These are phyloP conservation scores for Monosporascus sp. DNA, from an alignment of 2,329 filamentous ascomycete genomes.

Conservation along the genomic window DNA sequence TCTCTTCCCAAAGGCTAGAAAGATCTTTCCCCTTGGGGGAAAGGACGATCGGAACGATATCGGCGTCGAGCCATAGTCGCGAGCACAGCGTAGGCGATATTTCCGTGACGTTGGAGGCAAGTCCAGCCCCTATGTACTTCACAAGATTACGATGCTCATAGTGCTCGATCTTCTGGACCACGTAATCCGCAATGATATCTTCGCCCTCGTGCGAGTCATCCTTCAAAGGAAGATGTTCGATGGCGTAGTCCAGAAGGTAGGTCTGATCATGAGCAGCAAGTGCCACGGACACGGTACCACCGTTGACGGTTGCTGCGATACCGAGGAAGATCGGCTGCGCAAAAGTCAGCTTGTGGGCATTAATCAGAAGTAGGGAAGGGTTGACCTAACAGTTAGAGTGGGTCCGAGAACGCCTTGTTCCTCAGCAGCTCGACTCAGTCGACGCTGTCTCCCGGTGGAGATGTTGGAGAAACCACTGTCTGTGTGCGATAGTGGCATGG, in stretches of 20 bases:
- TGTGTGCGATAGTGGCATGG: neutral
- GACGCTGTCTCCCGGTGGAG: neutral
- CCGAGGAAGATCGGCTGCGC: conserved; percentile 56
- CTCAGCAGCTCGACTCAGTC: neutral
- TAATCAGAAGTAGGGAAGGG: neutral
- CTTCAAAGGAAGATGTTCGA: conserved; percentile 49
- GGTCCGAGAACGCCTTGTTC: neutral
- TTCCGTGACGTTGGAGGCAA: conserved; percentile 54
- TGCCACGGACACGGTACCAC: conserved; percentile 52
- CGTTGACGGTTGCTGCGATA: conserved; percentile 50
- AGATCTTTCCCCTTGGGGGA: conserved; percentile 35
- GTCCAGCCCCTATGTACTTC: conserved; percentile 72
- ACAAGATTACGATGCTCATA: conserved; percentile 63
- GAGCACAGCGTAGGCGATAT: conserved; percentile 62
- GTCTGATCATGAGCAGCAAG: conserved; percentile 69
- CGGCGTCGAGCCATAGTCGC: conserved; percentile 69
- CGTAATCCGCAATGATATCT: conserved; percentile 52
- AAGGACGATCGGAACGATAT: conserved; percentile 68
- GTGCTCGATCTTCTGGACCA: conserved; percentile 49
- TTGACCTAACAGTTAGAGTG: neutral
- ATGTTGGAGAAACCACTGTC: neutral
- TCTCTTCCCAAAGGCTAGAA: conserved; percentile 41
- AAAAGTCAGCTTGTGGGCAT: neutral
- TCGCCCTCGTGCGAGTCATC: conserved; percentile 31
- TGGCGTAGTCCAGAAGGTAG: conserved; percentile 68